Evolutionary conservation across 176 grass and related monocot genomes (phyloP).

Genomic region (Carex kokanica): DNA sequence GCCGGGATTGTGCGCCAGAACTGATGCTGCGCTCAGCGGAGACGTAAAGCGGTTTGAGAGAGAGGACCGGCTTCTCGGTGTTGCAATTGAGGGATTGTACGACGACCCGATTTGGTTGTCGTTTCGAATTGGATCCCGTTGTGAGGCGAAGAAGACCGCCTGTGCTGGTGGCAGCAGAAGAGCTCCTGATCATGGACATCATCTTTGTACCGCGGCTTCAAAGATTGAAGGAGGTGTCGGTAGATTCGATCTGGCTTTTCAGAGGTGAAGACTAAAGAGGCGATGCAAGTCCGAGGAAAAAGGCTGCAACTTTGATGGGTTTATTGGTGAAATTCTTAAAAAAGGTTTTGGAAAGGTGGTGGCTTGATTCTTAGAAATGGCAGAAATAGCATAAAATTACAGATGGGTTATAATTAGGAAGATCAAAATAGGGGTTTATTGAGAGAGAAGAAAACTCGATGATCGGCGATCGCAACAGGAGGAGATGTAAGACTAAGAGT

Average conservation of each 20-base stretch:
- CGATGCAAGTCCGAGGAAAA: background rate
- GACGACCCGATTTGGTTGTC: background rate
- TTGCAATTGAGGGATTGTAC: conserved; percentile 22
- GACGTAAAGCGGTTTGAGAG: conserved; percentile 61
- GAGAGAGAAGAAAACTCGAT: background rate
- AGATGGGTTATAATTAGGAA: background rate
- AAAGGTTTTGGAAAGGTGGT: conserved; percentile 6
- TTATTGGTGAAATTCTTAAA: background rate
- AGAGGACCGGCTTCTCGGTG: conserved; percentile 37
- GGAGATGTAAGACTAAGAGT: too few species aligned
- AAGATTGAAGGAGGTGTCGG: background rate
- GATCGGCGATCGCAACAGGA: conserved; percentile 17
- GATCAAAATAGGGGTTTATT: background rate
- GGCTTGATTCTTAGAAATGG: background rate
- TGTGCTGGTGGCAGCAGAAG: background rate
- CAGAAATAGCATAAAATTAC: background rate
- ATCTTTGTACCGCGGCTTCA: background rate
- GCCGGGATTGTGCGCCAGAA: conserved; percentile 30
- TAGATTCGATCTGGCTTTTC: conserved; percentile 16
- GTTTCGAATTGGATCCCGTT: background rate
- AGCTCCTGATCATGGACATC: conserved; percentile 20
- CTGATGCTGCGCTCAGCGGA: conserved; percentile 27
- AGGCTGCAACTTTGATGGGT: background rate
- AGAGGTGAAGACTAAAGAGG: too few species aligned
- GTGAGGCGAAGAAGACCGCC: conserved; percentile 17